A percentile compares a stretch with the other conserved stretches of the same genome.
Conservation (phyloP, 306 rosid genomes). For the Gleditsia sinensis region DNA sequence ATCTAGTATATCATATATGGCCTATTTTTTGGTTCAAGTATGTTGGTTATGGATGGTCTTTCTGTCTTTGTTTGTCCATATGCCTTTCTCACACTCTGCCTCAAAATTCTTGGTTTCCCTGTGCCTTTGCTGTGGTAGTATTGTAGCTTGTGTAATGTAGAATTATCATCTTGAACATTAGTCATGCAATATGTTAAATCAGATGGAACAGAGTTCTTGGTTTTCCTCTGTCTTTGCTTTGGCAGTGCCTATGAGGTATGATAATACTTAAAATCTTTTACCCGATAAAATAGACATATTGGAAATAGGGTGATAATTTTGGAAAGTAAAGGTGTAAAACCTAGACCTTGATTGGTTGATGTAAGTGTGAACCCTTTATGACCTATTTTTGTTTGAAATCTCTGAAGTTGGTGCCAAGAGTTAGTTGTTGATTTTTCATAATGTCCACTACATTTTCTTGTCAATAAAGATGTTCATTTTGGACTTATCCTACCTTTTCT, state of each 20-base stretch:
- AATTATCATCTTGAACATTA: not conserved
- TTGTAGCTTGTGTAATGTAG: not conserved
- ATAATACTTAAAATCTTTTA: constrained; percentile 13
- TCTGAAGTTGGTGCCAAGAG: too few species aligned
- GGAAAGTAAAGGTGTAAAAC: constrained; percentile 1
- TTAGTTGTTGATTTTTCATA: too few species aligned
- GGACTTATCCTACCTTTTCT: too few species aligned
- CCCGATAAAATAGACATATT: not conserved
- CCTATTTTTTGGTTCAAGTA: not conserved
- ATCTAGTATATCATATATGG: not conserved
- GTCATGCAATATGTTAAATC: not conserved
- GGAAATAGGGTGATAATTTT: constrained; percentile 19
- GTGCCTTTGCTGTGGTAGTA: not conserved
- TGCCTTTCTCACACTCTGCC: too few species aligned
- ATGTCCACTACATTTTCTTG: too few species aligned
- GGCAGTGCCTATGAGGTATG: not conserved
- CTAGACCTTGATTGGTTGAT: not conserved
- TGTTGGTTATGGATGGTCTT: not conserved
- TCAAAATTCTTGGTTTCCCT: too few species aligned
- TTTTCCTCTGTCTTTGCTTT: too few species aligned
- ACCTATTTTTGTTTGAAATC: too few species aligned
- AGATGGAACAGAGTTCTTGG: too few species aligned
- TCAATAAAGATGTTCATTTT: too few species aligned
- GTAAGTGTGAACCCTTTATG: constrained; percentile 9
- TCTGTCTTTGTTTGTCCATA: too few species aligned